A percentile compares a stretch with the other conserved stretches of the same genome.
These are phyloP conservation scores for Ajuga reptans DNA, from an alignment of 305 asterid species.

Conservation along the genomic window DNA sequence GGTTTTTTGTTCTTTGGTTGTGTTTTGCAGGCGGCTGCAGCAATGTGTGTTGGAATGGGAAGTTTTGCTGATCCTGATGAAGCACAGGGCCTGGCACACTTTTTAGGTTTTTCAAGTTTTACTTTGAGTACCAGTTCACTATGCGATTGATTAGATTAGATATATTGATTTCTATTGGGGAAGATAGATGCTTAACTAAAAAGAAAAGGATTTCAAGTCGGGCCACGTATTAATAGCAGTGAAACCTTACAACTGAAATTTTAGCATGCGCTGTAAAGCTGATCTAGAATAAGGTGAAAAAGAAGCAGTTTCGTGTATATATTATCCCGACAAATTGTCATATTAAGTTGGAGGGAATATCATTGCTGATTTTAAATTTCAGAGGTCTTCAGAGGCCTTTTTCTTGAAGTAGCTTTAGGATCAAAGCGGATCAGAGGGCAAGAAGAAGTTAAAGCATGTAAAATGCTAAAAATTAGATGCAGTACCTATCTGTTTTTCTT, in stretches of 20 bases:
- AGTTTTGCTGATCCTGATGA: constrained; percentile 89
- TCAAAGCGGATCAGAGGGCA: neutral
- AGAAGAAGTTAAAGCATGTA: neutral
- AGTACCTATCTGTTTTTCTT: neutral
- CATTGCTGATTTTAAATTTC: neutral
- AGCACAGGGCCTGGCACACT: constrained; percentile 98
- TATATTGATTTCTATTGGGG: neutral
- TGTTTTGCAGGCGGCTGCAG: constrained; percentile 82
- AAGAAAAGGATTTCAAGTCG: neutral
- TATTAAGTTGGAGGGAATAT: neutral
- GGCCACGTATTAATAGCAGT: neutral
- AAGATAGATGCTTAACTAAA: neutral
- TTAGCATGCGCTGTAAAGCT: neutral
- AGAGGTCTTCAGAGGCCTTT: constrained; percentile 1
- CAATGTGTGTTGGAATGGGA: constrained; percentile 91
- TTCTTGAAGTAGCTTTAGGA: constrained; percentile 4
- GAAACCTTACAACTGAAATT: neutral
- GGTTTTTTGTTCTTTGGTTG: constrained; percentile 12
- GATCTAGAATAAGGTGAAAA: neutral
- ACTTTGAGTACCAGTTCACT: neutral
- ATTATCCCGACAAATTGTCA: neutral
- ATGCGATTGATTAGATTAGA: neutral
- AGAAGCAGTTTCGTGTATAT: neutral
- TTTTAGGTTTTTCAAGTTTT: constrained; percentile 52
- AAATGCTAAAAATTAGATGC: constrained; percentile 1